A percentile compares a stretch with the other conserved stretches of the same genome.
Conservation (phyloP, 176 grass and related monocot species). For the Sorghum bicolor region DNA sequence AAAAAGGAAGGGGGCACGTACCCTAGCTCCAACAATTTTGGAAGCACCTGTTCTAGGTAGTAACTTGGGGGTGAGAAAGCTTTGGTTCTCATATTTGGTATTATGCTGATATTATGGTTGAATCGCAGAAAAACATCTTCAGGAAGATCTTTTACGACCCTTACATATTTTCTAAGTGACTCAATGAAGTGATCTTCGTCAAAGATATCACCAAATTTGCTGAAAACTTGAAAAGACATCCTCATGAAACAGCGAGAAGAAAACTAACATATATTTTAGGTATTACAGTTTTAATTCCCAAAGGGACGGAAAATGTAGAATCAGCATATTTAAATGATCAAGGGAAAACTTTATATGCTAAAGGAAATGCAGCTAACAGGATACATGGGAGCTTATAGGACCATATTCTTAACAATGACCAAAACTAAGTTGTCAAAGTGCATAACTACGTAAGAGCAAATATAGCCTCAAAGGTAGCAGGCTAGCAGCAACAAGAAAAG, state of each 20-base stretch:
- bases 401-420: neutral
- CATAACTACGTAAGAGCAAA: neutral
- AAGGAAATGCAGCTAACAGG: neutral
- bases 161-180: conserved; percentile 66
- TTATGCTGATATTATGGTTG: conserved; percentile 74
- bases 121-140: conserved; percentile 56
- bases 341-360: neutral
- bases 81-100: conserved; percentile 97
- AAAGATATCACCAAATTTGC: conserved; percentile 92
- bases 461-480: neutral
- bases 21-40: conserved; percentile 79
- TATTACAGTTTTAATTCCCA: neutral
- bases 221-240: conserved; percentile 41
- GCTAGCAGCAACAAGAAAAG: neutral
- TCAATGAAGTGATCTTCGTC: conserved; percentile 85
- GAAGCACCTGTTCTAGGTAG: conserved; percentile 83
- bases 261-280: conserved; percentile 6
- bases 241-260: neutral
- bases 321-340: neutral
- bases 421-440: neutral
- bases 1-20: conserved; percentile 30
- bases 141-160: conserved; percentile 69
- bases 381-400: neutral
- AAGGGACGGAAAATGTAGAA: neutral
- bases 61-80: conserved; percentile 67